phyloP scores from a whole-genome alignment of 2,329 filamentous ascomycete genomes.

The Neofusicoccum kwambonambiense region DNA sequence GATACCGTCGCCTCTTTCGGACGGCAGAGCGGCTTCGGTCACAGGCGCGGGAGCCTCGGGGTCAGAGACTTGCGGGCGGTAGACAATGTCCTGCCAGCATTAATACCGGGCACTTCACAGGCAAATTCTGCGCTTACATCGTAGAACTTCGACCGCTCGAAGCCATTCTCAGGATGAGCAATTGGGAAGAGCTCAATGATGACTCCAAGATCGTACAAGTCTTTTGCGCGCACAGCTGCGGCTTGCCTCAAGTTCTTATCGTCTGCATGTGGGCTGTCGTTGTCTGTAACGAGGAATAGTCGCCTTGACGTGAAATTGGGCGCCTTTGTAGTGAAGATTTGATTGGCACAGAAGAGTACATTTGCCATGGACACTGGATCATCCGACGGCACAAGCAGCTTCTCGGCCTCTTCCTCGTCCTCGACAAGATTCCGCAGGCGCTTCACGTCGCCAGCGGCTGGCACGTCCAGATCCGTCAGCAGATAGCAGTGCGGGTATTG shows the following conservation, averaged over 20 bases:
- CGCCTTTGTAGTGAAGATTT: slow-evolving; percentile 92
- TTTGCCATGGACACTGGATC: slow-evolving; percentile 79
- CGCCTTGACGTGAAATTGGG: slow-evolving; percentile 90
- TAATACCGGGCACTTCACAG: not conserved
- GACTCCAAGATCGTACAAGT: slow-evolving; percentile 90
- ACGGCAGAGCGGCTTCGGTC: slow-evolving; percentile 56
- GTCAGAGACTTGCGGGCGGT: slow-evolving; percentile 65
- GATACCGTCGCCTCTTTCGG: slow-evolving; percentile 71
- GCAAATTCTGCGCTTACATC: slow-evolving; percentile 59
- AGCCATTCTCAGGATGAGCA: slow-evolving; percentile 65
- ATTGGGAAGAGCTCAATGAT: slow-evolving; percentile 93
- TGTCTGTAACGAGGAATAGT: slow-evolving; percentile 94
- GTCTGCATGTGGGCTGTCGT: slow-evolving; percentile 76
- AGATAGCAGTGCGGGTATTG: slow-evolving; percentile 91
- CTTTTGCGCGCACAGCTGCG: slow-evolving; percentile 84
- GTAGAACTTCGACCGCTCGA: slow-evolving; percentile 85
- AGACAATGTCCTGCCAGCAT: slow-evolving; percentile 74
- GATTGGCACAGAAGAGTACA: slow-evolving; percentile 90
- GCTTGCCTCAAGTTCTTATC: slow-evolving; percentile 72
- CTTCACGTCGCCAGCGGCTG: slow-evolving; percentile 84
- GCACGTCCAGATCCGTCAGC: slow-evolving; percentile 82
- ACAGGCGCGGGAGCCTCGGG: slow-evolving; percentile 64
- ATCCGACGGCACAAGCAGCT: slow-evolving; percentile 67
- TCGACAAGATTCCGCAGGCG: slow-evolving; percentile 72
- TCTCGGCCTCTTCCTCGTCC: slow-evolving; percentile 68